A percentile compares a stretch with the other conserved stretches of the same genome.
Evolutionary conservation across 108 stramenopile genomes (phyloP).

Genomic region (Pseudonitzschia multiseries): DNA sequence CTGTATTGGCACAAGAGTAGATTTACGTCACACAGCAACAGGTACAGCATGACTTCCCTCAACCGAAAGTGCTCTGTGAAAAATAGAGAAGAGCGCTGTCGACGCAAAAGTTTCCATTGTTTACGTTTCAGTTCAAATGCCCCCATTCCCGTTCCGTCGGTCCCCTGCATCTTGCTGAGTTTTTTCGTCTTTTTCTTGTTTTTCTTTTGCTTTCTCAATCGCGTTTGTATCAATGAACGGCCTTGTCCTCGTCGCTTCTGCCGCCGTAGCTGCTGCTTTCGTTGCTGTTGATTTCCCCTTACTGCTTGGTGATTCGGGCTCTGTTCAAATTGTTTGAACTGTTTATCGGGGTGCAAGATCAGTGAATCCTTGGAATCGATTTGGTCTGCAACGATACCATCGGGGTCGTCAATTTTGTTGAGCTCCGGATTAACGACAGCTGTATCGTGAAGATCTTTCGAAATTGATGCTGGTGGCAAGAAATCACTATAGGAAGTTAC

Average conservation of each 20-base stretch:
- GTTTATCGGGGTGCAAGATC: no score
- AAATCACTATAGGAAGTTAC: no score
- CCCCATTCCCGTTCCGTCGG: not conserved
- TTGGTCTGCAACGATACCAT: no score
- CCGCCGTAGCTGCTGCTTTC: not conserved
- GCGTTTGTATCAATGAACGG: not conserved
- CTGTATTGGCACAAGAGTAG: constrained; percentile 2
- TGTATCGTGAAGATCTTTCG: no score
- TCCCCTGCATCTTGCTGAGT: not conserved
- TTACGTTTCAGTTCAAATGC: not conserved
- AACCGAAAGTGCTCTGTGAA: not conserved
- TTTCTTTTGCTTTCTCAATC: not conserved
- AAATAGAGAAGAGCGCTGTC: not conserved
- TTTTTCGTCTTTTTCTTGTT: not conserved
- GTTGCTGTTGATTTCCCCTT: not conserved
- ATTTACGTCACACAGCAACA: not conserved
- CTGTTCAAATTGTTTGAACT: no score
- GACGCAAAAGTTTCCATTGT: not conserved
- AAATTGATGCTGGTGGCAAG: no score
- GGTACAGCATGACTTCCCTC: not conserved
- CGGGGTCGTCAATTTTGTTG: no score
- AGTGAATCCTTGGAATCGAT: no score
- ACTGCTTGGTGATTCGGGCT: no score
- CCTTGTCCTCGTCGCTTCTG: not conserved
- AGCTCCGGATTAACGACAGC: no score